phyloP scores from a whole-genome alignment of 169 alveolate species.

The Eimeria necatrix region DNA sequence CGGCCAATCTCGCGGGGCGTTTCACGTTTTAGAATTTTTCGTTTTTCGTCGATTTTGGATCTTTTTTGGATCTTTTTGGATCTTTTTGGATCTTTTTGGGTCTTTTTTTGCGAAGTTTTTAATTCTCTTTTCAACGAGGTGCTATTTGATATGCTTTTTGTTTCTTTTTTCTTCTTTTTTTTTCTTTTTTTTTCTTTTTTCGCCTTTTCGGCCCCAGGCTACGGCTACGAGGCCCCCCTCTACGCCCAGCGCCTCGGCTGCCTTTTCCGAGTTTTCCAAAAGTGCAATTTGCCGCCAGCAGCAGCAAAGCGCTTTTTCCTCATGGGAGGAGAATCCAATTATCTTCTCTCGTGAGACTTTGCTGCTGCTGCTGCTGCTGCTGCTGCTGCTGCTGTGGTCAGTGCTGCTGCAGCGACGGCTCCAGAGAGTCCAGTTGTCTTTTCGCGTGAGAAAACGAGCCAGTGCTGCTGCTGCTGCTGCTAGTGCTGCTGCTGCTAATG shows the following conservation, averaged over 20 bases:
- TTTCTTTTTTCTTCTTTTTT: background rate
- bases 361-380: background rate
- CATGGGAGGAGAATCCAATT: conserved; percentile 83
- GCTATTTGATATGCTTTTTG: too few relatives aligned
- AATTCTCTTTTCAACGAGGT: background rate
- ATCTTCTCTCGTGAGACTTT: conserved; percentile 53
- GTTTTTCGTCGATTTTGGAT: too few relatives aligned
- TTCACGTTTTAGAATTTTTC: too few relatives aligned
- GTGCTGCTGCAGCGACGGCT: background rate
- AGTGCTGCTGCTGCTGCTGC: background rate
- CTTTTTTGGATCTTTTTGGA: too few relatives aligned
- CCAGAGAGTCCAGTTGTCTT: too few relatives aligned
- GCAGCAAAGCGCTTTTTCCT: conserved; percentile 78
- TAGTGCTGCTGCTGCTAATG: background rate
- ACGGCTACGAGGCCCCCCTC: conserved; percentile 81
- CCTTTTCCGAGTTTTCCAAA: conserved; percentile 72
- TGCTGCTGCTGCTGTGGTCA: background rate
- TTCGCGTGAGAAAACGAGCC: background rate
- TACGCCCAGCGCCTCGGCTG: conserved; percentile 80
- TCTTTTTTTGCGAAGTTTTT: too few relatives aligned
- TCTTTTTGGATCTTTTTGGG: too few relatives aligned
- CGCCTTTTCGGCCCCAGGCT: conserved; percentile 55
- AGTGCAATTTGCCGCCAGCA: conserved; percentile 66
- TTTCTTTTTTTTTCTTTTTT: too few relatives aligned
- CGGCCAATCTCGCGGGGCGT: too few relatives aligned